These are phyloP conservation scores for Fusarium illudens DNA, from an alignment of 2,329 filamentous ascomycete genomes.

Conservation along the genomic window DNA sequence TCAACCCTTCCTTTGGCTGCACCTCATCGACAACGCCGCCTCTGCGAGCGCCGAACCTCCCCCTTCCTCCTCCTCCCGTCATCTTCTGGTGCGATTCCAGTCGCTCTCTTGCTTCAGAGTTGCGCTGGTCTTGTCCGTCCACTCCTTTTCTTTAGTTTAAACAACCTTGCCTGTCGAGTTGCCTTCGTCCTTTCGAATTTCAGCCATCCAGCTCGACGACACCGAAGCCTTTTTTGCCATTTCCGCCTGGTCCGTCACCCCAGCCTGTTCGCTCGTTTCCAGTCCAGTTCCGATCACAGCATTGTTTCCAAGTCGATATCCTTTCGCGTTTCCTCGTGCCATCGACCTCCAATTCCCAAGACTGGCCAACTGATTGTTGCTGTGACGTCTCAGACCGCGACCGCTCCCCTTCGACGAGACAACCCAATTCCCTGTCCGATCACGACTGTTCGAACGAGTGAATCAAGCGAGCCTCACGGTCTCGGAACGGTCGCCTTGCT, in stretches of 20 bases:
- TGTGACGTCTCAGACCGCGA: conserved; percentile 24
- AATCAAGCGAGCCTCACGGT: conserved; percentile 19
- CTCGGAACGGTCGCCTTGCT: conserved; percentile 6
- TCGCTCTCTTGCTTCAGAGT: conserved; percentile 57
- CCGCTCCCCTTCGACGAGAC: conserved; percentile 6
- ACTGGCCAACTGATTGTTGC: conserved; percentile 33
- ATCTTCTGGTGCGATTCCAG: conserved; percentile 65
- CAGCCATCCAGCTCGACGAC: conserved; percentile 33
- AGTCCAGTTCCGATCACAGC: conserved; percentile 10
- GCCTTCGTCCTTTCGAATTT: conserved; percentile 41
- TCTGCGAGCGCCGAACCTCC: conserved; percentile 42
- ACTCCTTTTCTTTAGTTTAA: conserved; percentile 57
- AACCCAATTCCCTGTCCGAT: conserved; percentile 1
- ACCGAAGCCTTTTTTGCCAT: conserved; percentile 26
- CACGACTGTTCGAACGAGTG: conserved; percentile 4
- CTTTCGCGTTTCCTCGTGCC: conserved; percentile 8
- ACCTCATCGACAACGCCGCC: conserved; percentile 37
- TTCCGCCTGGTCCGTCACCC: conserved; percentile 36
- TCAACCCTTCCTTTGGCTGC: conserved; percentile 36
- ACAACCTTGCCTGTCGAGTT: conserved; percentile 30
- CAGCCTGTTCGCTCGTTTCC: conserved; percentile 12
- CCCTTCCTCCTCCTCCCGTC: conserved; percentile 37
- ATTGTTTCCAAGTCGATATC: conserved; percentile 14
- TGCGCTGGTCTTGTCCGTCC: conserved; percentile 69
- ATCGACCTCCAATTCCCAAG: conserved; percentile 16